Evolutionary conservation across 164 flowering plant genomes (phyloP).

Genomic region (Aristolochia contorta): DNA sequence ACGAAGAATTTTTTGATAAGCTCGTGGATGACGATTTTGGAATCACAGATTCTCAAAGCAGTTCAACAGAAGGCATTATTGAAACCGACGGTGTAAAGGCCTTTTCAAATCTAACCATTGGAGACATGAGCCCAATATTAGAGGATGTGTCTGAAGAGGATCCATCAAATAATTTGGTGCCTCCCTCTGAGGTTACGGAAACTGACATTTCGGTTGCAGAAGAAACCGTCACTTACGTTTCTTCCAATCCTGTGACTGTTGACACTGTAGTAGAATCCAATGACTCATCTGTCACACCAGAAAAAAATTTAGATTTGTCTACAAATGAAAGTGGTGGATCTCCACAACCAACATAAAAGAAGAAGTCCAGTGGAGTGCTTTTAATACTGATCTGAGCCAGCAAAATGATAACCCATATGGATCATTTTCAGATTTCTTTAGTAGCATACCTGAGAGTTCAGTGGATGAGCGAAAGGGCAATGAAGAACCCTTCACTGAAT

Average conservation of each 20-base stretch:
- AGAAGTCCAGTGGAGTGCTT: slow-evolving; percentile 80
- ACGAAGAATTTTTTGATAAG: slow-evolving; percentile 48
- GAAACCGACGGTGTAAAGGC: slow-evolving; percentile 25
- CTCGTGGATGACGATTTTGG: slow-evolving; percentile 36
- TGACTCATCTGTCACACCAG: slow-evolving; percentile 10
- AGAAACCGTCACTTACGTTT: slow-evolving; percentile 16
- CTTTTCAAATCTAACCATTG: slow-evolving; percentile 18
- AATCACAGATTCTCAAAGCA: slow-evolving; percentile 7
- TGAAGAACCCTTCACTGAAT: slow-evolving; percentile 9
- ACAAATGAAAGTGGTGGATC: slow-evolving; percentile 22
- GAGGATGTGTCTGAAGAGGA: slow-evolving; percentile 12
- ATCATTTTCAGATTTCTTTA: slow-evolving; percentile 66
- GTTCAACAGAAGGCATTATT: slow-evolving; percentile 6
- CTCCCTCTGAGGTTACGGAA: slow-evolving; percentile 4
- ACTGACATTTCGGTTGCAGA: slow-evolving; percentile 10
- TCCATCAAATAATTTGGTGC: background rate
- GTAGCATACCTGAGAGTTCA: slow-evolving; percentile 23
- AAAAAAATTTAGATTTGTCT: slow-evolving; percentile 15
- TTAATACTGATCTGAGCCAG: slow-evolving; percentile 33
- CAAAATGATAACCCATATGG: slow-evolving; percentile 35
- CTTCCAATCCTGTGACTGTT: slow-evolving; percentile 20
- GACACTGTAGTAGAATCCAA: slow-evolving; percentile 11
- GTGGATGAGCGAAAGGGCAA: slow-evolving; percentile 14
- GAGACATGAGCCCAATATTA: slow-evolving; percentile 9
- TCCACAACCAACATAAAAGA: slow-evolving; percentile 47